phyloP scores from a whole-genome alignment of 768 basidiomycete genomes.

The Calocybe indica region DNA sequence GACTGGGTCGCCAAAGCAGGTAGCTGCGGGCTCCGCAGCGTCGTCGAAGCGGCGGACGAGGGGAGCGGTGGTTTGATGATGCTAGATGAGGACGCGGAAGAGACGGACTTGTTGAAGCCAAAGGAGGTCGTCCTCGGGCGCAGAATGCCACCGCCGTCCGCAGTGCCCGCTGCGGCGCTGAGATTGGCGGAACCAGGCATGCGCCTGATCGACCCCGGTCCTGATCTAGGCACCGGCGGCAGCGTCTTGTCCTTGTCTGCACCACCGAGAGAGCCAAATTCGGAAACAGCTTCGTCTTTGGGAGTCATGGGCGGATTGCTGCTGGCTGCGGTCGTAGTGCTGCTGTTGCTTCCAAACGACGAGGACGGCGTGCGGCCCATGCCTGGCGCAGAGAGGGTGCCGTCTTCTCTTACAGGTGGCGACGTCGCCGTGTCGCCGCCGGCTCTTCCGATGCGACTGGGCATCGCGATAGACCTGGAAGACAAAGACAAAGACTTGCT shows the following conservation, averaged over 20 bases:
- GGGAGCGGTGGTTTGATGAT: neutral
- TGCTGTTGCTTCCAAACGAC: no score
- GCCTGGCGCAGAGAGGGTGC: no score
- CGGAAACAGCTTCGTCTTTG: neutral
- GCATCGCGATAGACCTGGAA: no score
- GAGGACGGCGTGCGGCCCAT: no score
- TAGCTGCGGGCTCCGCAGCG: neutral
- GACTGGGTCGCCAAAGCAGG: no score
- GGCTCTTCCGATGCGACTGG: no score
- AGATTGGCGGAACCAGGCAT: constrained; percentile 4
- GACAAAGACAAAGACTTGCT: no score
- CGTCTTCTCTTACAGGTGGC: no score
- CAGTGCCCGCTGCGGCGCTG: neutral
- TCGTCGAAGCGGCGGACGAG: neutral
- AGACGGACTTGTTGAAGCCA: neutral
- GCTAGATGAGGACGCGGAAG: no score
- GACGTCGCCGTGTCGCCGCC: no score
- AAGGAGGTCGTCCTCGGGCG: neutral
- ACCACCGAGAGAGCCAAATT: constrained; percentile 3
- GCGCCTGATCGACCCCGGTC: constrained; percentile 1
- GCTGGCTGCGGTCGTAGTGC: no score
- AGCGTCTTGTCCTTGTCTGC: constrained; percentile 30
- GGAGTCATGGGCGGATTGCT: no score
- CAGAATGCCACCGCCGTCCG: neutral
- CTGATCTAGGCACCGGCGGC: constrained; percentile 23